Percentiles rank a stretch among this genome's conserved stretches.
Evolutionary conservation across 2,329 filamentous ascomycete genomes (phyloP).

Genomic region (Aspergillaceae sp.): DNA sequence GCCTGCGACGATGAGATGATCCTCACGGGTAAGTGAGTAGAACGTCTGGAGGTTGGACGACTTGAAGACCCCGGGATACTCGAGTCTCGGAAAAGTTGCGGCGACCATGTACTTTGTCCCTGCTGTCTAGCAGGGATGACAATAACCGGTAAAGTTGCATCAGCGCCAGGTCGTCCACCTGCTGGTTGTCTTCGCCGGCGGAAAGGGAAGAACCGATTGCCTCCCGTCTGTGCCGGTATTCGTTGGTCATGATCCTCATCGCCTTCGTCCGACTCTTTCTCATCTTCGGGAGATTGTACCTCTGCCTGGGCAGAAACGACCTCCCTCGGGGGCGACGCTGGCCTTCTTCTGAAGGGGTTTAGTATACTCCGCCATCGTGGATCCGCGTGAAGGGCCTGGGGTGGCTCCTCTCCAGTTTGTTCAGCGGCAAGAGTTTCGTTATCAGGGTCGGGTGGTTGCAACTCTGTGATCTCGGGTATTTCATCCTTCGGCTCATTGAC

Average conservation of each 20-base stretch:
- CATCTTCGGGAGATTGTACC: slow-evolving; percentile 24
- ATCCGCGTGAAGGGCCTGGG: slow-evolving; percentile 23
- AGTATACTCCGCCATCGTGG: slow-evolving; percentile 43
- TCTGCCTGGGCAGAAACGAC: slow-evolving; percentile 49
- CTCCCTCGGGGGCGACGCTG: slow-evolving; percentile 51
- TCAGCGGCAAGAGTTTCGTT: slow-evolving; percentile 12
- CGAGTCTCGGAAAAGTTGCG: slow-evolving; percentile 25
- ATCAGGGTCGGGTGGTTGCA: slow-evolving; percentile 4
- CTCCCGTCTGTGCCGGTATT: slow-evolving; percentile 29
- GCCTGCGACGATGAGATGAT: slow-evolving; percentile 47
- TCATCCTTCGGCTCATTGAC: slow-evolving; percentile 14
- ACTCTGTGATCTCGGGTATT: slow-evolving; percentile 11
- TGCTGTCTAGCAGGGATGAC: slow-evolving; percentile 53
- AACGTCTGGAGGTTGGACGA: slow-evolving; percentile 7
- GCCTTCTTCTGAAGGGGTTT: slow-evolving; percentile 52
- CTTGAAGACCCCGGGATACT: background rate
- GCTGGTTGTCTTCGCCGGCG: slow-evolving; percentile 37
- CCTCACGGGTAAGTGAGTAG: slow-evolving; percentile 39
- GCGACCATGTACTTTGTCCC: slow-evolving; percentile 48
- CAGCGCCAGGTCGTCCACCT: slow-evolving; percentile 27
- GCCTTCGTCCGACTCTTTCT: slow-evolving; percentile 21
- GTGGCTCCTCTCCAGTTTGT: slow-evolving; percentile 22
- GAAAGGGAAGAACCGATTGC: slow-evolving; percentile 42
- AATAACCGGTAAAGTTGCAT: slow-evolving; percentile 46
- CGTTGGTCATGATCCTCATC: slow-evolving; percentile 39